These are phyloP conservation scores for Thelephora ganbajun DNA, from an alignment of 768 basidiomycete species.

Conservation along the genomic window DNA sequence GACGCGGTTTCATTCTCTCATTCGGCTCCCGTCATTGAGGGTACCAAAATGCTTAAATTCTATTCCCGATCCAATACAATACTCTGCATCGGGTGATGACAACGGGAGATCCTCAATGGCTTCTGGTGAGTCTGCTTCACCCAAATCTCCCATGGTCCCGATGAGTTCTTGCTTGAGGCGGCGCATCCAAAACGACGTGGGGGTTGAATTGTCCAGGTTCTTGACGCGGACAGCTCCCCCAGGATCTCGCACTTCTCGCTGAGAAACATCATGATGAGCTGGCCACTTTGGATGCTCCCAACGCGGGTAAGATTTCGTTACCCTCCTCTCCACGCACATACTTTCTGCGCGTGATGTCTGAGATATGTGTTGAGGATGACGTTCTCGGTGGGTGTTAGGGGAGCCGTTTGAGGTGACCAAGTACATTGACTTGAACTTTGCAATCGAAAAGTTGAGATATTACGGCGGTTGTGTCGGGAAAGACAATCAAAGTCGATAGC, in stretches of 20 bases:
- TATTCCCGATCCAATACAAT: too few species aligned
- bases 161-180: too few species aligned
- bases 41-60: too few species aligned
- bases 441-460: slow-evolving; percentile 18
- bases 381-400: slow-evolving; percentile 21
- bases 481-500: slow-evolving; percentile 12
- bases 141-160: too few species aligned
- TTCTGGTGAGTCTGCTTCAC: too few species aligned
- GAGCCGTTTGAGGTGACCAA: slow-evolving; percentile 15
- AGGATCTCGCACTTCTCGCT: slow-evolving; percentile 37
- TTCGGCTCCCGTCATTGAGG: too few species aligned
- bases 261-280: slow-evolving; percentile 32
- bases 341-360: neutral
- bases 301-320: slow-evolving; percentile 22
- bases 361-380: neutral
- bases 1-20: too few species aligned
- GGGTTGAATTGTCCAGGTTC: slow-evolving; percentile 31
- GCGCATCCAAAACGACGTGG: slow-evolving; percentile 30
- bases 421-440: slow-evolving; percentile 11
- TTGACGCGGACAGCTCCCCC: slow-evolving; percentile 26
- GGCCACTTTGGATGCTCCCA: slow-evolving; percentile 35
- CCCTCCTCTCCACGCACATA: too few species aligned
- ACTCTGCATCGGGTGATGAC: too few species aligned
- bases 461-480: slow-evolving; percentile 50
- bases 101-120: too few species aligned